Conservation (phyloP, 1,139 yeast genomes). For the Blastobotrys persicus region DNA sequence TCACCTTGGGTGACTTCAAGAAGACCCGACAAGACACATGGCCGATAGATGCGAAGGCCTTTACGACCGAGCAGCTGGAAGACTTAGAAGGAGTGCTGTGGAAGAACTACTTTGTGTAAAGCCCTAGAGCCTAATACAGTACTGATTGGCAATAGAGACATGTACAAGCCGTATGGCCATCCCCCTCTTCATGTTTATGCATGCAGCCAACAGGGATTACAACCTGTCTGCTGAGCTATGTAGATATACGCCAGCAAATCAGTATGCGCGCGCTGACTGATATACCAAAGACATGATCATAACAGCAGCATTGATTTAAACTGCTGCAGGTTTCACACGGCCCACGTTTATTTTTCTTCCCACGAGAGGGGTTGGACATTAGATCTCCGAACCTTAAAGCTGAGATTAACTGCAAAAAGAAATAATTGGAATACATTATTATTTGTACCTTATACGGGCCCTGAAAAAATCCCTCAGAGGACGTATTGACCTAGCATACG, state of each 20-base stretch:
- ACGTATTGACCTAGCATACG: too few species aligned
- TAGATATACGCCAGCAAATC: too few species aligned
- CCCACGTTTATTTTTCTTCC: background rate
- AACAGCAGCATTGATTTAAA: background rate
- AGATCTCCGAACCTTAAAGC: background rate
- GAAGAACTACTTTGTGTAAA: constrained; percentile 83
- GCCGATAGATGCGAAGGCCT: constrained; percentile 82
- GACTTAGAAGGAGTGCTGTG: constrained; percentile 93
- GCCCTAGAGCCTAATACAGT: background rate
- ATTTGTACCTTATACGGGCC: too few species aligned
- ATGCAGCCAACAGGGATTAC: background rate
- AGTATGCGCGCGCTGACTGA: background rate
- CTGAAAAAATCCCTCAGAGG: background rate
- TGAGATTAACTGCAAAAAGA: background rate
- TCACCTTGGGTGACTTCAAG: constrained; percentile 77
- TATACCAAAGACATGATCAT: background rate
- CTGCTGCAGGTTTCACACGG: background rate
- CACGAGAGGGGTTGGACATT: background rate
- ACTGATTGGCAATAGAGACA: background rate
- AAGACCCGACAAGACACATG: constrained; percentile 95
- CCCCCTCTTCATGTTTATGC: too few species aligned
- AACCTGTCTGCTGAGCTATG: too few species aligned
- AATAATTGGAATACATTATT: background rate
- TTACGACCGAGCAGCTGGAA: constrained; percentile 76
- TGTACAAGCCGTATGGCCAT: too few species aligned